Base-by-base conservation (phyloP, 805 yeast species). In the Metschnikowia drakensbergensis region DNA sequence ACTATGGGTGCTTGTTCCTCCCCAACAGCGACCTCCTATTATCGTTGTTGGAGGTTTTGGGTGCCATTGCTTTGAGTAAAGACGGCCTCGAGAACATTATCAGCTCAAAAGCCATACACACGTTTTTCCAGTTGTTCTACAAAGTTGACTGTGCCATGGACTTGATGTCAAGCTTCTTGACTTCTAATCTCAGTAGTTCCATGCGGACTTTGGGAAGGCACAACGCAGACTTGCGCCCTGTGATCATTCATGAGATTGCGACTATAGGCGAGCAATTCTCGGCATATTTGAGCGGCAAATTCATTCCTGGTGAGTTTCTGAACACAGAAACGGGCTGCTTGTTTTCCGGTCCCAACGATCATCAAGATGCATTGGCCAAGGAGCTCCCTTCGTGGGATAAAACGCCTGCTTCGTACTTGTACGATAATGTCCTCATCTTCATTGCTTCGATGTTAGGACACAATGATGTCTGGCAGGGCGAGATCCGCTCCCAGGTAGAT, bases 121-220 rank as follows among this genome's bases (percentile, higher is more conserved):
- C 50, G 43, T 84, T 61, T 66, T 84, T 79, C 68, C 68, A 54
- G 11, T 66, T 80, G 1, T 81, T 88, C 55, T 68, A 69, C 40
- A 66, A 76, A 40, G 63, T 72, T 1, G 71, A 72, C 4, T 69
- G 72, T 52, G 82, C 88, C 3, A 78, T 77, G 53, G 80, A 76
- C 22, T 60, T 87, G 47, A 73, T 81, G 3, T 57, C 55, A 13
- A 52, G 63, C 0, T 87, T 81, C 45, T 73, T 74, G 57, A 73
- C 82, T 1, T 71, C 76, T 10, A 73, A 74, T 29, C 61, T 88
- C 13, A 96, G 95, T 1, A 70, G 77, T 27, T 75, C 84, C 0
- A 74, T 90, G 57, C 96, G 90, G 60, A 95, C 88, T 55, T 66
- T 90, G 42, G 82, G 87, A 2, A 77, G 96, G 59, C 97, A 91